Evolutionary conservation across 768 basidiomycete species (phyloP).

Genomic region (Neoboletus magnificus): DNA sequence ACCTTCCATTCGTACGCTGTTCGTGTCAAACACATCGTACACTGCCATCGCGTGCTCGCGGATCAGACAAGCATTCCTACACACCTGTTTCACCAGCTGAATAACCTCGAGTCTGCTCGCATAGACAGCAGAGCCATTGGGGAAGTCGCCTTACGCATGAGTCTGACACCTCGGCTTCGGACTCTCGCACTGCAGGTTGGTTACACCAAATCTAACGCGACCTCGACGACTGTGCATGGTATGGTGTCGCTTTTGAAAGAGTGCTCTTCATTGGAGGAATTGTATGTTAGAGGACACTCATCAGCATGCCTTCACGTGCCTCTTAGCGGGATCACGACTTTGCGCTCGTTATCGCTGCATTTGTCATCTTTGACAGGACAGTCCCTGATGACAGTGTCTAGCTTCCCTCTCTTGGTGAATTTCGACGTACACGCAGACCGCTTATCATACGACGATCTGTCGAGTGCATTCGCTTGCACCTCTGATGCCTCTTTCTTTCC

Average conservation of each 20-base stretch:
- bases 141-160: conserved; percentile 19
- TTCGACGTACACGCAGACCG: conserved; percentile 45
- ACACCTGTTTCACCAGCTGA: conserved; percentile 2
- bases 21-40: conserved; percentile 25
- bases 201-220: conserved; percentile 21
- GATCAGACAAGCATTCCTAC: conserved; percentile 3
- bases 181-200: conserved; percentile 36
- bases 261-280: conserved; percentile 27
- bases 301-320: conserved; percentile 27
- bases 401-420: conserved; percentile 37
- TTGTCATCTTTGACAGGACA: conserved; percentile 38
- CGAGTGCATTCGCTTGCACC: neutral
- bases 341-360: conserved; percentile 39
- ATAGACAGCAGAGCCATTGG: conserved; percentile 17
- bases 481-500: conserved; percentile 28
- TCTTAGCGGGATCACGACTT: conserved; percentile 32
- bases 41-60: conserved; percentile 15
- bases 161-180: conserved; percentile 34
- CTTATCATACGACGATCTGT: conserved; percentile 28
- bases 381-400: conserved; percentile 36
- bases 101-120: conserved; percentile 18
- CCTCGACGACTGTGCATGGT: conserved; percentile 17
- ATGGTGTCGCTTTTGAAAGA: conserved; percentile 28
- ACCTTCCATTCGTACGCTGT: conserved; percentile 21
- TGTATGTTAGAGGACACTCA: conserved; percentile 40